phyloP scores from a whole-genome alignment of 345 rosid genomes.

The Carallia pectinifolia region DNA sequence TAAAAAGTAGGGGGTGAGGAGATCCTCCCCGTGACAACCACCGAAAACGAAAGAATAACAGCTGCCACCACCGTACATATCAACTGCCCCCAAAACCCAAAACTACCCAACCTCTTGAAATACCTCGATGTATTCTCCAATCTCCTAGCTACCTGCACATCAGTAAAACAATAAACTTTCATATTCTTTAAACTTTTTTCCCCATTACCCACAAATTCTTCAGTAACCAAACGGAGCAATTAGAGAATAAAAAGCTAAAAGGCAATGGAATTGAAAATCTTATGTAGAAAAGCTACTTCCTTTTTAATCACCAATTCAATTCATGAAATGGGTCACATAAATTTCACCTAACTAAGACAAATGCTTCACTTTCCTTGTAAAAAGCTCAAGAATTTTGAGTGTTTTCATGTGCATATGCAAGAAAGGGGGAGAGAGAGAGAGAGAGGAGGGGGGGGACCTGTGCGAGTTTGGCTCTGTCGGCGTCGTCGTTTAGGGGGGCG shows the following conservation, averaged over 20 bases:
- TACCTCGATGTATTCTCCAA: slow-evolving; percentile 85
- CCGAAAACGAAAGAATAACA: slow-evolving; percentile 81
- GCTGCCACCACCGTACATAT: slow-evolving; percentile 82
- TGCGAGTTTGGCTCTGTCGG: slow-evolving; percentile 67
- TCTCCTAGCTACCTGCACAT: slow-evolving; percentile 80
- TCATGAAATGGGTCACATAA: neutral
- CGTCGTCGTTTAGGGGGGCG: slow-evolving; percentile 40
- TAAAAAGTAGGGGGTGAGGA: slow-evolving; percentile 81
- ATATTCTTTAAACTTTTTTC: neutral
- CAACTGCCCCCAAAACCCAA: slow-evolving; percentile 97
- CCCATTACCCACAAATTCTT: neutral
- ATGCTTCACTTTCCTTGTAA: neutral
- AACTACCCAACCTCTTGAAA: slow-evolving; percentile 83
- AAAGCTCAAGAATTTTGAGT: neutral
- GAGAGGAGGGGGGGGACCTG: slow-evolving; percentile 41
- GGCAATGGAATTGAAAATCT: neutral
- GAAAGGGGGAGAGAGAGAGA: neutral
- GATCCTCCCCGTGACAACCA: slow-evolving; percentile 75
- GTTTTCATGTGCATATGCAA: neutral
- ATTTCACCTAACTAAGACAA: neutral
- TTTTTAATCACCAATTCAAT: neutral
- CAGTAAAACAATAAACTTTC: slow-evolving; percentile 3
- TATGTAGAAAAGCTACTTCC: neutral
- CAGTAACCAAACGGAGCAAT: neutral
- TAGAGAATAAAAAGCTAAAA: neutral